phyloP scores from a whole-genome alignment of 306 rosid genomes.

The Begonia masoniana region DNA sequence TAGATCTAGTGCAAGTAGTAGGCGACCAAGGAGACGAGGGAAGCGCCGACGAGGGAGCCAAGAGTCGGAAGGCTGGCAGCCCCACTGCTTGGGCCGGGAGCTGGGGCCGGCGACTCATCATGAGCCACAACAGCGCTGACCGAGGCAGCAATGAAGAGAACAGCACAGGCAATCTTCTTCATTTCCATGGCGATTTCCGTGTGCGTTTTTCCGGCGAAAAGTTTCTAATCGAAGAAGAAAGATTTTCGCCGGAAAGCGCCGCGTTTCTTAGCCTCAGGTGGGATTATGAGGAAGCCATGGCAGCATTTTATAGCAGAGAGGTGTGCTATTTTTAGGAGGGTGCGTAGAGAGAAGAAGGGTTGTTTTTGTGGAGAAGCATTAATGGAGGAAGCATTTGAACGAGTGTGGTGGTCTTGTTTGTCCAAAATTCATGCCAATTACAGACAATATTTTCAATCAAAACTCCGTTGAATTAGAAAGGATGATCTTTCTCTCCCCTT shows the following conservation, averaged over 20 bases:
- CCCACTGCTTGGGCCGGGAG: constrained; percentile 16
- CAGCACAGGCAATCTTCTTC: constrained; percentile 32
- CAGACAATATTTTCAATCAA: no score
- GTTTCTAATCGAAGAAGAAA: background rate
- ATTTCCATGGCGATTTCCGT: constrained; percentile 26
- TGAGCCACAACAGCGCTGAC: constrained; percentile 31
- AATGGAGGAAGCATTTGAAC: no score
- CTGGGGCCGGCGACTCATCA: constrained; percentile 12
- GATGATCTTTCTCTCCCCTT: no score
- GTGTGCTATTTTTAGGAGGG: no score
- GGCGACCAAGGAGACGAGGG: constrained; percentile 32
- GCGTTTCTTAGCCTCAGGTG: background rate
- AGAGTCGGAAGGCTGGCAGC: constrained; percentile 19
- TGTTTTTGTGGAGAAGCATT: no score
- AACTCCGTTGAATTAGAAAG: no score
- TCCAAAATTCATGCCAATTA: no score
- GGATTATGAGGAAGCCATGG: no score
- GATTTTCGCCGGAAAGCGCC: constrained; percentile 8
- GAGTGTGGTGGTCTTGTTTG: no score
- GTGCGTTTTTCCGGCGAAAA: background rate
- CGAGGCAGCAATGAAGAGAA: constrained; percentile 23
- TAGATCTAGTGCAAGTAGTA: constrained; percentile 24
- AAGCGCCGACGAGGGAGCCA: constrained; percentile 27
- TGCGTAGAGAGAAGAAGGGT: no score
- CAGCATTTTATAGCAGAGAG: no score